Evolutionary conservation across 305 asterid genomes (phyloP).

Genomic region (Solanum hybrid): DNA sequence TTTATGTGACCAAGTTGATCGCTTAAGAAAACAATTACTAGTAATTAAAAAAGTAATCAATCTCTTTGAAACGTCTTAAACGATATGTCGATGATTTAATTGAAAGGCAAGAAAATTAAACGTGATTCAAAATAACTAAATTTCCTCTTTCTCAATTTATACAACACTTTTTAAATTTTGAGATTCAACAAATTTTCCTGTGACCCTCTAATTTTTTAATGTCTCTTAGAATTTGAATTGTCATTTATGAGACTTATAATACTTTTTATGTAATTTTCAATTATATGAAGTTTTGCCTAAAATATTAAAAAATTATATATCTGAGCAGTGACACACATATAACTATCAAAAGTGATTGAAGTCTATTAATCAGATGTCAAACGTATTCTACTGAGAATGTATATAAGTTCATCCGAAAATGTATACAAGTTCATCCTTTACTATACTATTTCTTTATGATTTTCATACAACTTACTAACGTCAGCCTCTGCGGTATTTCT

Average conservation of each 20-base stretch:
- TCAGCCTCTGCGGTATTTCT: no score
- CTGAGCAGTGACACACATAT: background rate
- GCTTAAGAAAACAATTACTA: background rate
- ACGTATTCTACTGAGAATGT: background rate
- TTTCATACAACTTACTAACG: background rate
- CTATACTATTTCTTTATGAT: no score
- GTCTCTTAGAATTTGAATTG: no score
- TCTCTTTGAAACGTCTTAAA: background rate
- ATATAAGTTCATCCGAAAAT: background rate
- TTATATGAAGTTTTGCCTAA: no score
- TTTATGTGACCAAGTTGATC: background rate
- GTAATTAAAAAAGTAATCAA: background rate
- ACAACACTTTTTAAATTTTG: no score
- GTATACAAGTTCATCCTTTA: no score
- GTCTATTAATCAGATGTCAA: background rate
- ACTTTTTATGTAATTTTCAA: no score
- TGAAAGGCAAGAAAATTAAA: background rate
- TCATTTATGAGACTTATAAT: no score
- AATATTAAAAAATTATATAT: no score
- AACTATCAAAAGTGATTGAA: background rate
- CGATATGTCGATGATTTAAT: background rate
- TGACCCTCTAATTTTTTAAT: no score
- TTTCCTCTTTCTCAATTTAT: background rate
- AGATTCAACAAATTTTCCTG: no score
- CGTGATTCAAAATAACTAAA: background rate